Conservation (phyloP, 805 yeast species). For the Ogataea pilisensis region DNA sequence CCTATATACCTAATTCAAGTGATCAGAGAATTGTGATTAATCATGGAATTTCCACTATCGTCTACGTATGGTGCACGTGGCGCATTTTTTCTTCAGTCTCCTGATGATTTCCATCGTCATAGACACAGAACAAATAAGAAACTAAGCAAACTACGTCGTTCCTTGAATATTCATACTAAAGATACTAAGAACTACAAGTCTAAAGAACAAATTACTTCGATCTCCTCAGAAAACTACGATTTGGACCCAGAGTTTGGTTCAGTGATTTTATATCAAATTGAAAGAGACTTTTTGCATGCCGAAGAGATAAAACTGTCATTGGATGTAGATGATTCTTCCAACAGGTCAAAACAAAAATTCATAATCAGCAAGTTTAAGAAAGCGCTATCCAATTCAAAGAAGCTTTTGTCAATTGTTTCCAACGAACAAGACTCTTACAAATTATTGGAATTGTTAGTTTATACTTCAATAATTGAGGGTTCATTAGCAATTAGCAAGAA, state of each 20-base stretch:
- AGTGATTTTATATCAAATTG: constrained; percentile 63
- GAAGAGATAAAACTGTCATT: constrained; percentile 54
- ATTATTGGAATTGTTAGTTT: constrained; percentile 34
- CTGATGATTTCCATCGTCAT: constrained; percentile 67
- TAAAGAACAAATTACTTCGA: constrained; percentile 43
- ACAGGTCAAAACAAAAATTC: constrained; percentile 42
- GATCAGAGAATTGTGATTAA: too few relatives aligned
- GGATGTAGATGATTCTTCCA: constrained; percentile 45
- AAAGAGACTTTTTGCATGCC: constrained; percentile 70
- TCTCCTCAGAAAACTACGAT: constrained; percentile 47
- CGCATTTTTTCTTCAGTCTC: constrained; percentile 57
- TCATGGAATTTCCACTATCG: constrained; percentile 44
- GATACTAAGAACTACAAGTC: constrained; percentile 60
- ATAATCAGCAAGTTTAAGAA: constrained; percentile 65
- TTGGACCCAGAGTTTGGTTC: constrained; percentile 50
- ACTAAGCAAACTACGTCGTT: constrained; percentile 61
- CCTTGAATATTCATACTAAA: constrained; percentile 55
- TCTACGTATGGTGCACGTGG: constrained; percentile 53
- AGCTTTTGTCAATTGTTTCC: constrained; percentile 38
- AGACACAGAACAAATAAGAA: constrained; percentile 59
- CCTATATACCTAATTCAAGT: too few relatives aligned
- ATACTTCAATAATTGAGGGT: constrained; percentile 33
- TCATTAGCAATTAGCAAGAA: constrained; percentile 46
- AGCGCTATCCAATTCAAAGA: constrained; percentile 43
- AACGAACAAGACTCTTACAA: constrained; percentile 35